Evolutionary conservation across 495 filamentous ascomycete species (phyloP).

Genomic region (Paragyromitra xinjiangensis): DNA sequence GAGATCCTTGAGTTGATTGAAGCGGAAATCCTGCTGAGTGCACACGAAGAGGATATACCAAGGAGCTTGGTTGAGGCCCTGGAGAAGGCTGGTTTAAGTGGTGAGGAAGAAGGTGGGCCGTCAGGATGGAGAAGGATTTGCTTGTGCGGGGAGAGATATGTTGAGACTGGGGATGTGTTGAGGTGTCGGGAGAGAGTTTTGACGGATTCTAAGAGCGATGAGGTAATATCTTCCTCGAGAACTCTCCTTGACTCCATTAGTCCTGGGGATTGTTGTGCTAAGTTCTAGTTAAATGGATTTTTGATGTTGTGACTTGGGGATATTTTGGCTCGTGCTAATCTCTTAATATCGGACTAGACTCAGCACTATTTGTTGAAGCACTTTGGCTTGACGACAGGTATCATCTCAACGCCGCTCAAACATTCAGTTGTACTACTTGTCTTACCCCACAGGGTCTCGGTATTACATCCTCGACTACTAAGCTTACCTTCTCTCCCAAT

Average conservation of each 20-base stretch:
- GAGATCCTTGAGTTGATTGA: conserved; percentile 44
- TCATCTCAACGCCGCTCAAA: conserved; percentile 40
- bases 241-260: background rate
- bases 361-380: conserved; percentile 28
- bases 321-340: background rate
- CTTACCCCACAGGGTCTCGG: conserved; percentile 26
- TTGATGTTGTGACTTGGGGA: background rate
- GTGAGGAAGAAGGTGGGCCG: background rate
- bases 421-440: conserved; percentile 34
- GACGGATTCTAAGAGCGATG: conserved; percentile 18
- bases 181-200: conserved; percentile 37
- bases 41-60: conserved; percentile 41
- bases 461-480: conserved; percentile 13
- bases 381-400: conserved; percentile 38
- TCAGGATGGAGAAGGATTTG: conserved; percentile 30
- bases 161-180: conserved; percentile 38
- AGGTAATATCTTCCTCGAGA: conserved; percentile 1
- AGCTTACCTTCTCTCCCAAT: conserved; percentile 34
- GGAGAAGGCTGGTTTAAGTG: background rate
- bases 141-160: conserved; percentile 39
- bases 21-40: conserved; percentile 28
- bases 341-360: background rate
- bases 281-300: background rate
- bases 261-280: background rate
- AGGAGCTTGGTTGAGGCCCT: conserved; percentile 30